Evolutionary conservation across 2,329 filamentous ascomycete genomes (phyloP).

Genomic region (Aureobasidium vineae): DNA sequence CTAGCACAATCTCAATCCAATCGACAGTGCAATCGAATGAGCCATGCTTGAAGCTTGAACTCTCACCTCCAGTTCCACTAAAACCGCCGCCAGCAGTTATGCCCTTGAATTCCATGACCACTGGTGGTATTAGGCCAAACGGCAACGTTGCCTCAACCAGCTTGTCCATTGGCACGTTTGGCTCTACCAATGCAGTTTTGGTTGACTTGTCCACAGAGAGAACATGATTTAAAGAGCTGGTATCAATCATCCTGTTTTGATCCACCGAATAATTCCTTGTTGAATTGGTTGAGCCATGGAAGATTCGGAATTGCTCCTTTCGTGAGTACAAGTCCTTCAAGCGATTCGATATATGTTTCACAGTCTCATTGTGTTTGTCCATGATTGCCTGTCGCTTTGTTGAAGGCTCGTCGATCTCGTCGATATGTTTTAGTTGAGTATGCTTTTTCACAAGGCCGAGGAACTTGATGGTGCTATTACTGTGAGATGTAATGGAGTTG

Average conservation of each 20-base stretch:
- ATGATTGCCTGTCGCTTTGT: too few species aligned
- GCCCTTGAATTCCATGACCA: constrained; percentile 69
- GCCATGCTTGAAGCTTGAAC: constrained; percentile 66
- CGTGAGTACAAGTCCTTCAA: constrained; percentile 52
- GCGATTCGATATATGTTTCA: constrained; percentile 47
- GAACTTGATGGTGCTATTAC: background rate
- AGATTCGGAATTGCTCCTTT: constrained; percentile 65
- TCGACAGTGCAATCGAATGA: constrained; percentile 63
- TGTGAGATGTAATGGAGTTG: background rate
- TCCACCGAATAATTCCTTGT: constrained; percentile 54
- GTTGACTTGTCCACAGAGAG: constrained; percentile 56
- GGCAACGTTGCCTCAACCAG: constrained; percentile 58
- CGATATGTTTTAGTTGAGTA: too few species aligned
- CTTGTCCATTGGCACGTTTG: constrained; percentile 66
- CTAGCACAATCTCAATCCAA: constrained; percentile 63
- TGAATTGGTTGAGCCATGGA: constrained; percentile 73
- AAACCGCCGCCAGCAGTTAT: constrained; percentile 69
- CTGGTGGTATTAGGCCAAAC: constrained; percentile 60
- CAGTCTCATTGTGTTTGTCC: constrained; percentile 46
- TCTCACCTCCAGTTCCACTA: constrained; percentile 66
- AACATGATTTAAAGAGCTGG: constrained; percentile 61
- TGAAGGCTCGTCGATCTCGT: background rate
- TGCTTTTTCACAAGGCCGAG: too few species aligned
- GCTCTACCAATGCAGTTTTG: constrained; percentile 64
- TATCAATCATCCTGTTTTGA: constrained; percentile 55